These are phyloP conservation scores for Sonneratia caseolaris DNA, from an alignment of 345 rosid genomes.

Conservation along the genomic window DNA sequence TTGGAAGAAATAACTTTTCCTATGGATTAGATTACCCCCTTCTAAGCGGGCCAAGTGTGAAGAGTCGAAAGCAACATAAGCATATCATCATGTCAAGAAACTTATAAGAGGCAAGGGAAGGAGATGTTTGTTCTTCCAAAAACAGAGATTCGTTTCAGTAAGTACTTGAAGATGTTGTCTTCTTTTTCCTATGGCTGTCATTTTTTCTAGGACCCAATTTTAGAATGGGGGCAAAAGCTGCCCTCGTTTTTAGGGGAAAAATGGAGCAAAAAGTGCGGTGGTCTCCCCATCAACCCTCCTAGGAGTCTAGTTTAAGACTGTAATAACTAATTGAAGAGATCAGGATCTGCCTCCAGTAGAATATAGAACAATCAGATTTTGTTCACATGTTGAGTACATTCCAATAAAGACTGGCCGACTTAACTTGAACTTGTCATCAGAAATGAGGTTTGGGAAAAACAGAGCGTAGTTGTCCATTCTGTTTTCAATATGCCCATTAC, in stretches of 20 bases:
- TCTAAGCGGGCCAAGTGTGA: background rate
- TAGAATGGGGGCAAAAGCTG: too few species aligned
- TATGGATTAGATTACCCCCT: background rate
- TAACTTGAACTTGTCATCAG: too few species aligned
- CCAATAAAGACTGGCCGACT: too few species aligned
- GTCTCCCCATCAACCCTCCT: background rate
- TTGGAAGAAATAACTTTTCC: background rate
- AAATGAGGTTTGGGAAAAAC: too few species aligned
- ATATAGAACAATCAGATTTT: too few species aligned
- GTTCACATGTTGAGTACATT: too few species aligned
- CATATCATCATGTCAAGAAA: background rate
- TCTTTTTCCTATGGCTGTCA: background rate
- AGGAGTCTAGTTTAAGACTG: background rate
- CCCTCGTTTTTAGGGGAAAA: background rate
- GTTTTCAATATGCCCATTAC: too few species aligned
- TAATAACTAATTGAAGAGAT: background rate
- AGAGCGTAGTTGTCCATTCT: too few species aligned
- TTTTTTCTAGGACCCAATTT: background rate
- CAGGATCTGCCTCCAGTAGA: background rate
- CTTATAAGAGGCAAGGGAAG: background rate
- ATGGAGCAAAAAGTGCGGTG: background rate
- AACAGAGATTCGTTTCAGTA: background rate
- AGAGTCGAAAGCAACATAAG: background rate
- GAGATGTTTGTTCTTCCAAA: background rate
- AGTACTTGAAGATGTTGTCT: background rate